These are phyloP conservation scores for Ophiostoma montium DNA, from an alignment of 2,329 filamentous ascomycete species.

Conservation along the genomic window DNA sequence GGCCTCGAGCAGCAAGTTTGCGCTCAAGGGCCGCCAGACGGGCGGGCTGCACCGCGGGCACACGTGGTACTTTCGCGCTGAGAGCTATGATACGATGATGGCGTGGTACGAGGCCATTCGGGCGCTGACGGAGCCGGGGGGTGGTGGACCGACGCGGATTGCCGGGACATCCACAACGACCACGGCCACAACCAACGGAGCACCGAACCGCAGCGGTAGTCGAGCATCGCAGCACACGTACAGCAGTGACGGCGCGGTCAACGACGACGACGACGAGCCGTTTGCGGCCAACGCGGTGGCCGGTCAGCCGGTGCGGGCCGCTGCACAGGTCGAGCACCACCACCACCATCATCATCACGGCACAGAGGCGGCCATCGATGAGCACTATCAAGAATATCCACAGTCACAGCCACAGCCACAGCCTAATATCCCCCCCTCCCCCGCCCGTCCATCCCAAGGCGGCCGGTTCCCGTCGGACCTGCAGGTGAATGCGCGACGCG, in stretches of 20 bases:
- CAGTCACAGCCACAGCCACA: background rate
- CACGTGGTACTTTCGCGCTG: slow-evolving; percentile 58
- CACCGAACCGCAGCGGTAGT: slow-evolving; percentile 50
- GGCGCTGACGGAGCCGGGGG: slow-evolving; percentile 43
- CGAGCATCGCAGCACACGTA: slow-evolving; percentile 46
- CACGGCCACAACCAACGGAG: background rate
- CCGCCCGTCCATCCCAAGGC: slow-evolving; percentile 57
- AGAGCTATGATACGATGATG: slow-evolving; percentile 85
- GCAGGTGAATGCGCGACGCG: slow-evolving; percentile 61
- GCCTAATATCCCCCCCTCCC: too few species aligned
- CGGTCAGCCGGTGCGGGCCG: too few species aligned
- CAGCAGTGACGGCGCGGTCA: slow-evolving; percentile 63
- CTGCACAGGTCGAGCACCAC: too few species aligned
- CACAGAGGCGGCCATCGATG: background rate
- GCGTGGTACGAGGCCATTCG: slow-evolving; percentile 94
- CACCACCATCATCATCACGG: background rate
- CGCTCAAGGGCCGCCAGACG: slow-evolving; percentile 90
- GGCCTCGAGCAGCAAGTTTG: slow-evolving; percentile 90
- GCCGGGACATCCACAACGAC: background rate
- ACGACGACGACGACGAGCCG: slow-evolving; percentile 57
- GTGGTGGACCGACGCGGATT: background rate
- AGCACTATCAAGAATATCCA: too few species aligned
- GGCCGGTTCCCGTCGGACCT: slow-evolving; percentile 94
- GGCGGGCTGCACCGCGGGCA: slow-evolving; percentile 78
- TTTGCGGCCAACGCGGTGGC: slow-evolving; percentile 44